Evolutionary conservation across 768 basidiomycete genomes (phyloP).

Genomic region (Phlebiopsis flavidoalba): DNA sequence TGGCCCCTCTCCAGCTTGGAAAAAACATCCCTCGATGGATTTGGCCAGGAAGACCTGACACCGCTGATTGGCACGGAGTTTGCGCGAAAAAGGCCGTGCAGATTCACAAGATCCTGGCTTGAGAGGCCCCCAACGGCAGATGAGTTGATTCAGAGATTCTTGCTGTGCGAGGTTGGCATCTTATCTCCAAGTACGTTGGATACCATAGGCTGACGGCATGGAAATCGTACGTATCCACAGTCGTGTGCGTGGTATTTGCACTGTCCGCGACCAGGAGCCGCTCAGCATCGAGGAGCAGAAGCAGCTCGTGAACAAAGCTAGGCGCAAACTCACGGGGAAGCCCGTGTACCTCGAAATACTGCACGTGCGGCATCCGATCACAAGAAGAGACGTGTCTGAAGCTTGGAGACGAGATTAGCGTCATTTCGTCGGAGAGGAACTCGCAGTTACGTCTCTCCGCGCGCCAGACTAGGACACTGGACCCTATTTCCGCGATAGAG

Average conservation of each 20-base stretch:
- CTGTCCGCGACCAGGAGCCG: slow-evolving; percentile 31
- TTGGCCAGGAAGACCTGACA: slow-evolving; percentile 4
- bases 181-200: background rate
- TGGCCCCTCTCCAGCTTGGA: slow-evolving; percentile 2
- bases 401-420: slow-evolving; percentile 13
- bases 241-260: slow-evolving; percentile 27
- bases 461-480: slow-evolving; percentile 4
- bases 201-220: too few relatives aligned
- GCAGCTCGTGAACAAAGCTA: slow-evolving; percentile 21
- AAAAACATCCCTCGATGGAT: slow-evolving; percentile 1
- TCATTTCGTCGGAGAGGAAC: slow-evolving; percentile 12
- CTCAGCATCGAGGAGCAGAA: slow-evolving; percentile 27
- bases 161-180: background rate
- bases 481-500: slow-evolving; percentile 11
- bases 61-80: slow-evolving; percentile 11
- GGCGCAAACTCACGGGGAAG: slow-evolving; percentile 20
- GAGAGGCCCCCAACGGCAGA: slow-evolving; percentile 8
- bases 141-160: slow-evolving; percentile 6
- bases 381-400: slow-evolving; percentile 12
- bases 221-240: slow-evolving; percentile 11
- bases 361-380: slow-evolving; percentile 13
- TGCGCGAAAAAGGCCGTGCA: slow-evolving; percentile 5
- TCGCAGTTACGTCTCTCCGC: background rate
- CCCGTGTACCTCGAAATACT: slow-evolving; percentile 12
- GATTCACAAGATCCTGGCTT: background rate